A percentile compares a stretch with the other conserved stretches of the same genome.
phyloP scores from a whole-genome alignment of 345 rosid genomes.

The Salix dunnii region DNA sequence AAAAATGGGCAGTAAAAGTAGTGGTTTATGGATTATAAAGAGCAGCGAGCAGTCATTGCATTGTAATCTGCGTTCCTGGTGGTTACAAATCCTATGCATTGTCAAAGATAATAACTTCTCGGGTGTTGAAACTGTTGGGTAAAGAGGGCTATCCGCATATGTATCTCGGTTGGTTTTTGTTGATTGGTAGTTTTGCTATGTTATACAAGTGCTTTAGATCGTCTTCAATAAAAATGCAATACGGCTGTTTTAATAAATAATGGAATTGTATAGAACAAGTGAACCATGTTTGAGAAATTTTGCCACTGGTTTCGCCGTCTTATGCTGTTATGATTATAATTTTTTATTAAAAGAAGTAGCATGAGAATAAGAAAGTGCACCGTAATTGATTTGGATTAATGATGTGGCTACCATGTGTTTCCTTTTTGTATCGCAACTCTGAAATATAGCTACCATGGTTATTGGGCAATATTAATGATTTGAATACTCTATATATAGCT shows the following conservation, averaged over 20 bases:
- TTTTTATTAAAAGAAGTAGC: not conserved
- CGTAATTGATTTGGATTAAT: not conserved
- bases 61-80: not conserved
- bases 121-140: not conserved
- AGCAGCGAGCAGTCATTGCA: not conserved
- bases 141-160: not conserved
- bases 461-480: not conserved
- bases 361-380: not conserved
- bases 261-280: not conserved
- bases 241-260: not conserved
- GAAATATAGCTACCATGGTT: not conserved
- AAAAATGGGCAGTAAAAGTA: not conserved
- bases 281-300: not conserved
- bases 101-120: not conserved
- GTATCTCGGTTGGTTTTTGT: not conserved
- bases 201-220: not conserved
- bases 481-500: not conserved
- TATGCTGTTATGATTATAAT: not conserved
- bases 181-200: not conserved
- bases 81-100: not conserved
- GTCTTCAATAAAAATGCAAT: not conserved
- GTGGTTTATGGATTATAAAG: not conserved
- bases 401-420: not conserved
- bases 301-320: not conserved
- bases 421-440: not conserved